Base-by-base conservation (phyloP, 495 filamentous ascomycete species). In the Tuber melanosporum region DNA sequence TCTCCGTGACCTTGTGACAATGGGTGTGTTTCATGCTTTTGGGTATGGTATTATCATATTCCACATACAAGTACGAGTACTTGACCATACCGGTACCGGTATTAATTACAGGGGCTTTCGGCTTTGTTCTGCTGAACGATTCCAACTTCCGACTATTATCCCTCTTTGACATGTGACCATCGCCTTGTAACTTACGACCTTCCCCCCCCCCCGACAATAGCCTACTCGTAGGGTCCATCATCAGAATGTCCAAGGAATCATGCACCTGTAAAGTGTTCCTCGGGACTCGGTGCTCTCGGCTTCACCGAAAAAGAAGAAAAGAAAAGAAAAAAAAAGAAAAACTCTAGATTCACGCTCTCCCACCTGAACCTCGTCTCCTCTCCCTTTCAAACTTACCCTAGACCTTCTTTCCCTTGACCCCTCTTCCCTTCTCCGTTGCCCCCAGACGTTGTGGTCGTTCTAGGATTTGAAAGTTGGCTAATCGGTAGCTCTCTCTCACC, bases 91-190 rank as follows among this genome's bases (percentile, higher is more conserved):
- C 20, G 49, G 49, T 9, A 15, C 39, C 39, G 39, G 39, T 41
- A 41, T 41, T 41, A 2, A 41, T 41, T 41, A 43, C 9, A 8
- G 14, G 57, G 57, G 52, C 10, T 62, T 57, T n/a, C n/a, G n/a
- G n/a, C 52, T 62, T 62, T 62, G 52, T 62, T 62, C 52, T 62
- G n/a, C n/a, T 62, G 52, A 62, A n/a, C 49, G 8, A 57, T 66
- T 32, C 57, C 26, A 66, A 8, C 57, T 66, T 26, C 32, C 26
- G 8, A 26, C 15, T 14, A 57, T 20, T 26, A 26, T 57, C 47
- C 47, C 22, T 2, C 47, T n/a, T 20, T 4, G 36, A 26, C 57
- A 66, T 66, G 57, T 66, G 57, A 66, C 57, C 4, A 36, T 66
- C 26, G 32, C 57, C 57, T 36, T 66, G 26, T 66, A 66, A 32